Base-by-base conservation (phyloP, 2,329 filamentous ascomycete genomes). In the Metarhizium robertsii region DNA sequence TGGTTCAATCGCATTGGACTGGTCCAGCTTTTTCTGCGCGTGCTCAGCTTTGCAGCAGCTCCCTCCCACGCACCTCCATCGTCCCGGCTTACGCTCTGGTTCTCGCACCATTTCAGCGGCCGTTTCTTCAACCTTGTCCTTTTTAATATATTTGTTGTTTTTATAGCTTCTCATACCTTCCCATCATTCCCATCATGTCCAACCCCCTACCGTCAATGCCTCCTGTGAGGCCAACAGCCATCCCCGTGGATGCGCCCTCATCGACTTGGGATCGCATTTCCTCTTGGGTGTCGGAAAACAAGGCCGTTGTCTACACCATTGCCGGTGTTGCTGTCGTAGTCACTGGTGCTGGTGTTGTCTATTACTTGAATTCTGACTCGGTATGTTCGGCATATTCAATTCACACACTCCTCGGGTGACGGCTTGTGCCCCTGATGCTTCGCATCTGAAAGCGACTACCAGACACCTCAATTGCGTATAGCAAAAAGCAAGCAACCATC, bases 281-380 rank as follows among this genome's bases (percentile, higher is more conserved):
- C 62, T 86, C 79, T 67, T 99, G 94, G 92, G 91, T 88, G 14
- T 89, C 91, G 2, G 92, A 97, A 71, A 92, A 99, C 76, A 97
- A 96, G 78, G 88, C 90, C 50, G 81, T 92, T 54, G 92, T 95
- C 60, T 99, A 96, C 74, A 96, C 94, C 62, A 90, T 97, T 73
- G 94, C 92, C 55, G 94, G 94, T 66, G 88, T 96, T 58, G 92
- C 92, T 54, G 82, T 96, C 50, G 90, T 96, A 47, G 88, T 95
- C 55, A 94, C 90, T 14, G 90, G 89, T 59, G 92, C 92, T 38
- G 92, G 94, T 64, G 89, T 90, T 47, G 87, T 95, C 67, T 99
- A 97, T 78, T 97, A 96, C 73, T 78, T 96, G 62, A 87, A 76
- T 60, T 75, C 72, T 60, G 78, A 80, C 63, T 74, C 78, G 63